Evolutionary conservation across 257 asterid genomes (phyloP).

Genomic region (Solanum tarapatanum): DNA sequence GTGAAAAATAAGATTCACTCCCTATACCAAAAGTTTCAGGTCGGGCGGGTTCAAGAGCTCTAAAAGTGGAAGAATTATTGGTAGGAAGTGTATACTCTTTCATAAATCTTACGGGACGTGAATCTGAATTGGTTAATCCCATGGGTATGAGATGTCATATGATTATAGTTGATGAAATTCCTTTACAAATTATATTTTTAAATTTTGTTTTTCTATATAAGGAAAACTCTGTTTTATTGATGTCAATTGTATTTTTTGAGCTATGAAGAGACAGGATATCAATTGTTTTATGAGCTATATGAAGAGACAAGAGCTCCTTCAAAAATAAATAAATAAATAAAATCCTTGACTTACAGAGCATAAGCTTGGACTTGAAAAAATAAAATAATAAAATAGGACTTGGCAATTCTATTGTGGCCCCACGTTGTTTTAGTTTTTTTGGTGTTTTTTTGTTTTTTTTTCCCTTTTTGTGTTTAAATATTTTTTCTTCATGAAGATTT

Average conservation of each 20-base stretch:
- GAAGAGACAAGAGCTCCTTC: background rate
- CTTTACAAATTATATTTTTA: background rate
- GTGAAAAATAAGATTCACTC: too few species aligned
- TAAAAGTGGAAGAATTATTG: too few species aligned
- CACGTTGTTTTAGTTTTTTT: background rate
- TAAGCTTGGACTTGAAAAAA: background rate
- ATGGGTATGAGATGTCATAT: background rate
- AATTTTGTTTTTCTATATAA: too few species aligned
- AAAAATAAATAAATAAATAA: background rate
- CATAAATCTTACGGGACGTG: too few species aligned
- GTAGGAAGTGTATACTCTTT: too few species aligned
- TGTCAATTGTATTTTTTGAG: background rate
- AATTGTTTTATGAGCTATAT: background rate
- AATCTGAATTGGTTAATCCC: background rate
- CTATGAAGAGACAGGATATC: background rate
- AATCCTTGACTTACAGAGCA: background rate
- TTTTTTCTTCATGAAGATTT: background rate
- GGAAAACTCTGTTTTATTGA: background rate
- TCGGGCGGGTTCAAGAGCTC: too few species aligned
- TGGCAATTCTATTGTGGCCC: background rate
- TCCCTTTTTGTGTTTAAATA: background rate
- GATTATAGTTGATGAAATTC: background rate
- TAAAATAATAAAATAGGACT: background rate
- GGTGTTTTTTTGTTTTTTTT: background rate
- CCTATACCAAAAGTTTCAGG: too few species aligned